Base-by-base conservation (phyloP, 352 stramenopile species). In the Globisporangium camurandrum region DNA sequence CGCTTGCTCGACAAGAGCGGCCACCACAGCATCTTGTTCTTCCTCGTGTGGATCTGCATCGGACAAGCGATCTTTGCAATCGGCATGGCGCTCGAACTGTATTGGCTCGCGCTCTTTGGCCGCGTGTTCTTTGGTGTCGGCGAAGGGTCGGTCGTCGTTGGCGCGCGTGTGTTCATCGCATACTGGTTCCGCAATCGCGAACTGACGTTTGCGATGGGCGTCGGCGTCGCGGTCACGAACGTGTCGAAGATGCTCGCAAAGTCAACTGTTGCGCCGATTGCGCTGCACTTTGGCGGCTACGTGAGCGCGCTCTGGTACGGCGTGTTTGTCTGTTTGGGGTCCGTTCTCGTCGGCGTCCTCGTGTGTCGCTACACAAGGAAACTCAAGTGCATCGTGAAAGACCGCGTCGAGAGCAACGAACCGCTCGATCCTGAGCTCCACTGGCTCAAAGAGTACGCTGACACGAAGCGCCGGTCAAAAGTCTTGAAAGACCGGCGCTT, bases 201-300 rank as follows among this genome's bases (percentile, higher is more conserved):
- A 58, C 69, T 95, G n/a, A 93, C 81, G 11, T 95, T 93, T 40
- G 84, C 84, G 36, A 90, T 95, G 77, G 87, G 87, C 31, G 82
- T 94, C 12, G 83, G 62, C 37, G 85, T 96, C n/a, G 86, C 82
- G 14, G 57, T 93, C 33, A 93, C 87, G n/a, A 95, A 95, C 57
- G 53, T 95, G 11, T 89, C 75, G 52, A 96, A 96, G 75, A 96
- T 95, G 74, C 50, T 95, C n/a, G 85, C 86, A 14, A 95, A 95
- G 62, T 66, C 86, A 1, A 94, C 83, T 6, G 80, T 94, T 20
- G 86, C 83, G 12, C 86, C 87, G 0, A 73, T 95, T 28, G 84
- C 85, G 1, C 59, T 93, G 16, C 79, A 88, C 50, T 93, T 90
- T 59, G 78, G 84, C 16, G 77, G 82, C 22, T 95, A 96, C 54